Percentiles rank a stretch among this genome's conserved stretches.
Evolutionary conservation across 352 stramenopile species (phyloP).

Genomic region (Phytophthora macrochlamydospora): DNA sequence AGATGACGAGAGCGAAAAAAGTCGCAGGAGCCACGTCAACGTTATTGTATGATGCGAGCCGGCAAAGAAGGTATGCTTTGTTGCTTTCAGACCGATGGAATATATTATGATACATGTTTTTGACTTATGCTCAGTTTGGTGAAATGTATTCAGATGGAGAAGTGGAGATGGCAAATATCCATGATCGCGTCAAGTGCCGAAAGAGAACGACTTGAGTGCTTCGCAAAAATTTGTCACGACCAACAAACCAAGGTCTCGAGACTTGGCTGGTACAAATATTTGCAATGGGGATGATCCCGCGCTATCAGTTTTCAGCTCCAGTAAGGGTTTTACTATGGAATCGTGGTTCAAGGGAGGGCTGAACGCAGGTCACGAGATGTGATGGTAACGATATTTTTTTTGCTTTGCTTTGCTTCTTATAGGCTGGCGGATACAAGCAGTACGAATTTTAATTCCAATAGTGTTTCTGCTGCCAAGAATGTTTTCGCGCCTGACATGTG

Average conservation of each 20-base stretch:
- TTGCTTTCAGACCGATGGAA: too few species aligned
- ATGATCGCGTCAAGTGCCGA: background rate
- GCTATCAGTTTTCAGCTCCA: slow-evolving; percentile 36
- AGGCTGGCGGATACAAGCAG: too few species aligned
- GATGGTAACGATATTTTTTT: too few species aligned
- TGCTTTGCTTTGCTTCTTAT: too few species aligned
- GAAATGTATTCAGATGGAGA: background rate
- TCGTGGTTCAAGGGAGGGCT: slow-evolving; percentile 44
- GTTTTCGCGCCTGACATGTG: too few species aligned
- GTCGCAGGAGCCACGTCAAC: background rate
- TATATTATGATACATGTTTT: background rate
- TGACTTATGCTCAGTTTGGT: background rate
- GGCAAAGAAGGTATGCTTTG: slow-evolving; percentile 1
- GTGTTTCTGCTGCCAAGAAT: too few species aligned
- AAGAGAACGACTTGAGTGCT: background rate
- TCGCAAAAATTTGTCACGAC: background rate
- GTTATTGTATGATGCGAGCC: background rate
- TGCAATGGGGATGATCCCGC: background rate
- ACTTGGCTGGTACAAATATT: too few species aligned
- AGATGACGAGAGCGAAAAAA: background rate
- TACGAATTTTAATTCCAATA: too few species aligned
- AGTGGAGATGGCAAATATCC: background rate
- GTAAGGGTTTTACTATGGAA: slow-evolving; percentile 38
- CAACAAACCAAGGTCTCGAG: too few species aligned
- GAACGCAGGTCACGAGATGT: slow-evolving; percentile 1